Evolutionary conservation across 345 rosid species (phyloP), one percentile per base, ranked within the genome.

Genomic region (Salix exigua): DNA sequence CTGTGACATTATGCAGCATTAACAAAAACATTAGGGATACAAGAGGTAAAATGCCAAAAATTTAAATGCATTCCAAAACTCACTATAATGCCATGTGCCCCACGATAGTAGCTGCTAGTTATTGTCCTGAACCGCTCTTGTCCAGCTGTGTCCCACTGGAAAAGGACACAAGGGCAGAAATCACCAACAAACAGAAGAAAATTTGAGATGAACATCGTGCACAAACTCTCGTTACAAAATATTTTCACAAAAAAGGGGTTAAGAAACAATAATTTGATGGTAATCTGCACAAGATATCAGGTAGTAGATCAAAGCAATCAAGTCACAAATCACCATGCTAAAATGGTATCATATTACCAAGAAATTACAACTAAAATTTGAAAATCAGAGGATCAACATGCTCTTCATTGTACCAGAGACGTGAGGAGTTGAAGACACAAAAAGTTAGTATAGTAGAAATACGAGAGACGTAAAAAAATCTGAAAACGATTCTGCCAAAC

Each of bases 141-240:
- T 28, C 98, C 98, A 73, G 98, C 97, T 67, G 98, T 94, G 83
- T 94, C 98, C 98, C 98, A 94, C 98, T 94, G 89, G 16, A 73
- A 42, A 40, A 21, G 9, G 31, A 28, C 19, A 64, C 3, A 23
- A n/a, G 31, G 40, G 16, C 16, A 67, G 46, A 58, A 2, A 69
- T 44, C 23, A 42, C 51, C 5, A 5, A 33, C 7, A 66, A 68
- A 26, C 28, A 70, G 3, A 55, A 51, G 28, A 14, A 72, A 38
- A 76, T 30, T 37, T 19, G 7, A 48, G 13, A n/a, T 6, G 18
- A 42, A 33, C 66, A 70, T 40, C 4, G 62, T 76, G 42, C 48
- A 67, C 51, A 26, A 28, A 68, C 37, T 73, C 28, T 23, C 17
- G 26, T 51, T 68, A 42, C 75, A 28, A 40, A 69, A 17, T 14